Conservation (phyloP, 2,329 filamentous ascomycete species). For the Aspergillus floridensis region DNA sequence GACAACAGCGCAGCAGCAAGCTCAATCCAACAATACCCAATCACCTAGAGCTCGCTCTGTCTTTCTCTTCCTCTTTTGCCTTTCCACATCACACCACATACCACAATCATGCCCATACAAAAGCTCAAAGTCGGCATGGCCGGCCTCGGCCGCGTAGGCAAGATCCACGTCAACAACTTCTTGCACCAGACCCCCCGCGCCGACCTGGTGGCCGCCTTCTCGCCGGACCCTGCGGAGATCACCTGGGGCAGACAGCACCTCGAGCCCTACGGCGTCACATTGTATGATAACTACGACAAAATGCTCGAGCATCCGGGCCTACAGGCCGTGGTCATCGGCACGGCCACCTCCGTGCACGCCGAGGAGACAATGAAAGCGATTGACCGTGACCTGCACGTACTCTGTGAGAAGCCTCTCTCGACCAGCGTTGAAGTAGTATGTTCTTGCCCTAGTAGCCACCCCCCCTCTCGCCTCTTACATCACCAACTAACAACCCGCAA, state of each 20-base stretch:
- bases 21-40: not conserved
- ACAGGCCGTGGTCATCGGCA: conserved; percentile 54
- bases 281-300: conserved; percentile 54
- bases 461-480: not conserved
- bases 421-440: conserved; percentile 58
- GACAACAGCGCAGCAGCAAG: not conserved
- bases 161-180: conserved; percentile 48
- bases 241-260: conserved; percentile 51
- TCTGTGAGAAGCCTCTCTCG: conserved; percentile 54
- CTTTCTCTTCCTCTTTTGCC: not conserved
- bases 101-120: conserved; percentile 18
- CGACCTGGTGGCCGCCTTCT: conserved; percentile 48
- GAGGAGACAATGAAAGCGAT: conserved; percentile 57
- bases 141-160: conserved; percentile 50
- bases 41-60: not conserved
- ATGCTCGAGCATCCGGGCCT: conserved; percentile 55
- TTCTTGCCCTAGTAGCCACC: not conserved
- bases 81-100: not conserved
- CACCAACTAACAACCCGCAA: not conserved
- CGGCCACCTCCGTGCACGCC: conserved; percentile 54
- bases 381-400: conserved; percentile 51
- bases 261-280: conserved; percentile 49
- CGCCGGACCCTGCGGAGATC: conserved; percentile 44
- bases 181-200: conserved; percentile 47
- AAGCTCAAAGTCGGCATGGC: conserved; percentile 47